A percentile compares a stretch with the other conserved stretches of the same genome.
phyloP scores from a whole-genome alignment of 2,329 filamentous ascomycete genomes.

The Epichloe sibirici region DNA sequence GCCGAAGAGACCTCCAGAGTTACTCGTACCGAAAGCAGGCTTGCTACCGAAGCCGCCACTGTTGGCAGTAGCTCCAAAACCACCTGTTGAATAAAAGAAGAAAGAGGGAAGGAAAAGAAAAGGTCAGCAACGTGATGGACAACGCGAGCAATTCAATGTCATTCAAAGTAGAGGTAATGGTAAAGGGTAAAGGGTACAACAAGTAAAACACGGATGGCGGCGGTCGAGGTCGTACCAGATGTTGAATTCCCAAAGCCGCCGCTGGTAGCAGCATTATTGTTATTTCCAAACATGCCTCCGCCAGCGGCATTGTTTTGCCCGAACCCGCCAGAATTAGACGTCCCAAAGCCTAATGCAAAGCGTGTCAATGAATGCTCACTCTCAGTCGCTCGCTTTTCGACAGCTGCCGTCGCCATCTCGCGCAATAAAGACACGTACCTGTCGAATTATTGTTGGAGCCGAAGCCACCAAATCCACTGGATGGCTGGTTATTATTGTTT shows the following conservation, averaged over 20 bases:
- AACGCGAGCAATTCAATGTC: not conserved
- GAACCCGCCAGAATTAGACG: slow-evolving; percentile 27
- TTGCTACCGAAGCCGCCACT: slow-evolving; percentile 29
- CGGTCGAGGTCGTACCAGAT: slow-evolving; percentile 17
- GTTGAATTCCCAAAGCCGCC: slow-evolving; percentile 24
- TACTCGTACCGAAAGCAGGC: slow-evolving; percentile 37
- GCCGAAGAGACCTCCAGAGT: slow-evolving; percentile 35
- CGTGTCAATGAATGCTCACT: slow-evolving; percentile 14
- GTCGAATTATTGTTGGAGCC: slow-evolving; percentile 30
- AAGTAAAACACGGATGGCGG: not conserved
- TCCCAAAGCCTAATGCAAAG: slow-evolving; percentile 19
- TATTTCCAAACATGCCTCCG: slow-evolving; percentile 33
- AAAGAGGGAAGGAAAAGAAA: not conserved
- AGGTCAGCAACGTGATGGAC: not conserved
- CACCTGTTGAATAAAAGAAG: slow-evolving; percentile 13
- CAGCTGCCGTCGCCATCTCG: not conserved
- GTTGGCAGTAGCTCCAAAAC: slow-evolving; percentile 24
- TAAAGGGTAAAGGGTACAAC: no score
- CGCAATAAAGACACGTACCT: slow-evolving; percentile 34
- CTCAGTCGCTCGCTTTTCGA: slow-evolving; percentile 5
- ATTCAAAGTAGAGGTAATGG: not conserved
- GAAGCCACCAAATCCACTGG: slow-evolving; percentile 45
- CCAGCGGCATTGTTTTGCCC: slow-evolving; percentile 26
- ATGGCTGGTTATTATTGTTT: slow-evolving; percentile 27
- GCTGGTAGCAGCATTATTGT: slow-evolving; percentile 12